Percentiles rank a stretch among this genome's conserved stretches.
phyloP scores from a whole-genome alignment of 805 yeast genomes.

The Limtongia smithiae region DNA sequence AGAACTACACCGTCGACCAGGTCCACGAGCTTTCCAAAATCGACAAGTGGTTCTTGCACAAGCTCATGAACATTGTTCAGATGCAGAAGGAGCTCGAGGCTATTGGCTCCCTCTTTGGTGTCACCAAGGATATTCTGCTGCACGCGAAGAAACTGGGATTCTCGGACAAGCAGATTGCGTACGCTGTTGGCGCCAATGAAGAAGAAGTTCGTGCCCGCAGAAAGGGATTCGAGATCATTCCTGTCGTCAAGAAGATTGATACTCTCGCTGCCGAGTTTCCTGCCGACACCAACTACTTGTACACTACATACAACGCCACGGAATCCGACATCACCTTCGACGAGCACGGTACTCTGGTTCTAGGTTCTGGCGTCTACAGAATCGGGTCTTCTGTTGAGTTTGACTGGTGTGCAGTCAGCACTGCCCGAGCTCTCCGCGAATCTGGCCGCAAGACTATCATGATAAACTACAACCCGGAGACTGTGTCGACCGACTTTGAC shows the following conservation, averaged over 20 bases:
- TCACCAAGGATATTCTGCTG: conserved; percentile 65
- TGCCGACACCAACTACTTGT: conserved; percentile 90
- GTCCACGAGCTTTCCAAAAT: conserved; percentile 90
- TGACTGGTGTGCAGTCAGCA: conserved; percentile 98
- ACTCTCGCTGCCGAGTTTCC: conserved; percentile 99
- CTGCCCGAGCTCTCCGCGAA: conserved; percentile 89
- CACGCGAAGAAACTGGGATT: conserved; percentile 92
- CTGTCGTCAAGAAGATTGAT: conserved; percentile 95
- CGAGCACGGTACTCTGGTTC: conserved; percentile 88
- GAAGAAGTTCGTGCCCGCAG: conserved; percentile 78
- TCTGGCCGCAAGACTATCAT: conserved; percentile 86
- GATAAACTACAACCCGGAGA: conserved; percentile 98
- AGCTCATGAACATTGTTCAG: conserved; percentile 86
- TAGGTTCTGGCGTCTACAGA: conserved; percentile 99
- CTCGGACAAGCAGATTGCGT: conserved; percentile 88
- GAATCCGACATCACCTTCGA: conserved; percentile 77
- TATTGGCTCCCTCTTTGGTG: conserved; percentile 52
- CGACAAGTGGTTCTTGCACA: conserved; percentile 93
- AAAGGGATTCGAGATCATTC: conserved; percentile 73
- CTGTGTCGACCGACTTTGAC: conserved; percentile 96
- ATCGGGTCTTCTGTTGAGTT: conserved; percentile 98
- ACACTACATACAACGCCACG: conserved; percentile 93
- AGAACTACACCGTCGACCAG: conserved; percentile 82
- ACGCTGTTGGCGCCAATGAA: conserved; percentile 70
- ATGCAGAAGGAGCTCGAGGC: conserved; percentile 78